Conservation (phyloP, 345 rosid genomes). For the Corymbia maculata region DNA sequence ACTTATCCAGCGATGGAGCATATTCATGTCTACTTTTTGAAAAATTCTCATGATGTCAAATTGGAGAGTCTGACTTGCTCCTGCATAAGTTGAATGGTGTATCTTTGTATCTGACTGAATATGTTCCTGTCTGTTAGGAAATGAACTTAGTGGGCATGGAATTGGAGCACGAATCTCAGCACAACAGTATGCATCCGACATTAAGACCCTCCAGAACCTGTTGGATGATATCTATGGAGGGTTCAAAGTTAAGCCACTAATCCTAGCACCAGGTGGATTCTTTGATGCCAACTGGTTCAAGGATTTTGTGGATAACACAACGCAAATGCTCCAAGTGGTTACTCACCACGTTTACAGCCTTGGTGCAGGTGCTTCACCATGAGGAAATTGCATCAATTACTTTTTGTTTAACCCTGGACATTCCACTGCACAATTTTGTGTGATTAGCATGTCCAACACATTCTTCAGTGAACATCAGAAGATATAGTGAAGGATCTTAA, state of each 20-base stretch:
- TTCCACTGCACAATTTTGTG: background rate
- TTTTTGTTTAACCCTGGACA: background rate
- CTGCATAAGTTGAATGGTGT: background rate
- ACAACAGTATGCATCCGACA: slow-evolving; percentile 31
- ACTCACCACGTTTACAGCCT: slow-evolving; percentile 56
- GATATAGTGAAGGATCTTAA: background rate
- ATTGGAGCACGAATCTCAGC: slow-evolving; percentile 18
- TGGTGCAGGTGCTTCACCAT: slow-evolving; percentile 23
- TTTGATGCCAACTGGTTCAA: slow-evolving; percentile 29
- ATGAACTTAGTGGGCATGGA: slow-evolving; percentile 41
- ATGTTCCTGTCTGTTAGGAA: slow-evolving; percentile 13
- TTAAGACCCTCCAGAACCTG: slow-evolving; percentile 5
- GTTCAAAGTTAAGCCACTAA: slow-evolving; percentile 22
- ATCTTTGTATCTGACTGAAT: background rate
- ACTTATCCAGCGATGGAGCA: background rate
- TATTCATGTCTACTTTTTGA: background rate
- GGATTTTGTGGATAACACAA: slow-evolving; percentile 14
- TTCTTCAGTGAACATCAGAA: background rate
- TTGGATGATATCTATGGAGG: slow-evolving; percentile 15
- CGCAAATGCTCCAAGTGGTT: slow-evolving; percentile 22
- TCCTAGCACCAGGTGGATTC: slow-evolving; percentile 47
- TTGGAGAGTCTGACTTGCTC: background rate
- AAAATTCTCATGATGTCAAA: background rate
- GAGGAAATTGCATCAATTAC: background rate
- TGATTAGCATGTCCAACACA: background rate